A percentile compares a stretch with the other conserved stretches of the same genome.
phyloP scores from a whole-genome alignment of 805 yeast genomes.

The Ogataea sp. region DNA sequence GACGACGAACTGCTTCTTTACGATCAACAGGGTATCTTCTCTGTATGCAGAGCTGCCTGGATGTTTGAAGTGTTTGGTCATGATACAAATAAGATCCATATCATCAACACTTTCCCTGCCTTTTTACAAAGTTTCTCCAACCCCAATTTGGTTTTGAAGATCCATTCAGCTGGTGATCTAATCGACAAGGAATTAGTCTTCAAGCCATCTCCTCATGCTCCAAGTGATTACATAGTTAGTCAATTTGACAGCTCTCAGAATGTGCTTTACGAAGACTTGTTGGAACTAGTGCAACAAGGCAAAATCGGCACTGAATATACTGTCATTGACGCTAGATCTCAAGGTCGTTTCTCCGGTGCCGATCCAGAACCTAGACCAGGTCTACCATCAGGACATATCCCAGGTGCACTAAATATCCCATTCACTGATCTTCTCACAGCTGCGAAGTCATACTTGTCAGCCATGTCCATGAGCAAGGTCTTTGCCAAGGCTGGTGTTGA shows the following conservation, averaged over 20 bases:
- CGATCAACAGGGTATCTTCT: constrained; percentile 78
- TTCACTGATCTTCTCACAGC: constrained; percentile 52
- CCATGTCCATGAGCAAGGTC: constrained; percentile 35
- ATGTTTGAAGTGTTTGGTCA: constrained; percentile 78
- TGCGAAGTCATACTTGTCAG: constrained; percentile 38
- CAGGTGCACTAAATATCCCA: constrained; percentile 73
- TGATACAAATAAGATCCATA: constrained; percentile 36
- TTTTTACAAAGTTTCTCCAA: constrained; percentile 17
- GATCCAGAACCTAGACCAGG: constrained; percentile 90
- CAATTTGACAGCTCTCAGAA: constrained; percentile 41
- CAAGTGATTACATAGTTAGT: constrained; percentile 26
- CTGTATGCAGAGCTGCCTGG: constrained; percentile 92
- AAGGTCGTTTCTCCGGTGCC: constrained; percentile 65
- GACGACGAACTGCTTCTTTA: constrained; percentile 68
- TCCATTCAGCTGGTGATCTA: constrained; percentile 15
- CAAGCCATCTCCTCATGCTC: constrained; percentile 14
- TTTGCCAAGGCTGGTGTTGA: constrained; percentile 35
- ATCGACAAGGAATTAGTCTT: constrained; percentile 11
- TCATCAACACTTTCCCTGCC: constrained; percentile 60
- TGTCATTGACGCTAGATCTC: constrained; percentile 76
- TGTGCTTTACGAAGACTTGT: constrained; percentile 58
- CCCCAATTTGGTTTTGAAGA: constrained; percentile 15
- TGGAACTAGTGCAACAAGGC: constrained; percentile 44
- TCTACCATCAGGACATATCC: constrained; percentile 82
- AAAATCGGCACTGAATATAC: constrained; percentile 38